Base-by-base conservation (phyloP, 1,139 yeast genomes). In the Lodderomyces parapsilosis region DNA sequence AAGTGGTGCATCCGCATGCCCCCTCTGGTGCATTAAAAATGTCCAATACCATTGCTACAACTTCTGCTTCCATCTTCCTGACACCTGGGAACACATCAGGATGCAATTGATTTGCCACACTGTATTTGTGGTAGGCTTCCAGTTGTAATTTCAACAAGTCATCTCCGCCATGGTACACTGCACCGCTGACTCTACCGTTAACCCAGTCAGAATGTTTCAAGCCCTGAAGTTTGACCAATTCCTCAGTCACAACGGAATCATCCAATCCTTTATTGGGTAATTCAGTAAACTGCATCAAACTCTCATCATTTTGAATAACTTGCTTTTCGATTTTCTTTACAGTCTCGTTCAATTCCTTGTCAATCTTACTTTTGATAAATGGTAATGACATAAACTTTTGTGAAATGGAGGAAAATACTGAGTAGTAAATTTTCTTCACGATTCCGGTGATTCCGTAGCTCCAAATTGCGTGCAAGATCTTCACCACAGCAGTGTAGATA, bases 21-120 rank as follows among this genome's bases (percentile, higher is more conserved):
- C 62, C 60, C 1, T 86, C 84, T 2, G 95, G 95, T 0, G 70
- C 78, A 62, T 91, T 77, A 68, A 86, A 93, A 54, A 90, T 58
- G 18, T 74, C 76, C 50, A 93, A 70, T 7, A 87, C 94, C 98
- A 93, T 93, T 1, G 94, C 73, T 2, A 93, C 98, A 6, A 91
- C 88, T 59, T 93, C 98, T 2, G 96, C 76, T 58, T 93, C 99
- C 96, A 93, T 91, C 62, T 91, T 90, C 35, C 99, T 80, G 4
- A 93, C 88, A 2, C 95, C 98, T 0, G 99, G 99, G 59, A 93
- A 93, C 7, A 90, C 95, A 63, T 93, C 98, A 0, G 99, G 99
- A 58, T 93, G 99, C 44, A 93, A 71, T 63, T 93, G 99, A 64
- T 93, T 93, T 3, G 97, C 90, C 20, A 91, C 90, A 6, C 94